Evolutionary conservation across 352 stramenopile species (phyloP), one percentile per base, ranked within the genome.

Genomic region (Globisporangium apiculatum): DNA sequence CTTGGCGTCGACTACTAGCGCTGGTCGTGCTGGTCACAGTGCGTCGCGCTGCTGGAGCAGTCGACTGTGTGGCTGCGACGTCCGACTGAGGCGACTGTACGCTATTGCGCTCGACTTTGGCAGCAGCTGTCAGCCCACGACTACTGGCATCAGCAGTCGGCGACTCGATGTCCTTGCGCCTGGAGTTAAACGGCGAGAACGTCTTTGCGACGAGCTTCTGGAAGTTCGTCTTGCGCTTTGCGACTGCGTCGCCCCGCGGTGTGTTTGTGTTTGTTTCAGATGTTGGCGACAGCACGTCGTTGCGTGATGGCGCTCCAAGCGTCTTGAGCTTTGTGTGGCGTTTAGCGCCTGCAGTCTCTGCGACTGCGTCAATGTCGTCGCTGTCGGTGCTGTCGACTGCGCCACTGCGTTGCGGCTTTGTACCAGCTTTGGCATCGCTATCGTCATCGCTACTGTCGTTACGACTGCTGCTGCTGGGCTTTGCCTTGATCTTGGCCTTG

Each of bases 161-260:
- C n/a, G 52, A 51, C 41, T 51, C 41, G 41, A 67, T 52, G 2
- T 50, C 62, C 55, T 79, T 86, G n/a, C 51, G 57, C 51, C 64
- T 70, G 57, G 66, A 84, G 4, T 60, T 57, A 43, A 79, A 87
- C 0, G 82, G 78, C n/a, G 79, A 89, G 49, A 90, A 68, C 1
- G 68, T 71, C 45, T 76, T 79, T 24, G 73, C 72, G 36, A 88
- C 72, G 18, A 89, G 68, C n/a, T 82, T 87, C 60, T 85, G 67
- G 24, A 89, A 71, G 24, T 68, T 74, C 51, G 47, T 48, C 24
- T 50, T 18, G 35, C 47, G 46, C 43, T 59, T 54, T 47, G 9
- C 58, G 12, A 38, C 15, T 51, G 43, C 37, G 18, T 62, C 67
- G 37, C 31, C 75, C 62, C 31, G 61, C 60, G 42, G 12, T 7